Percentiles rank a stretch among this genome's conserved stretches.
Conservation (phyloP, 352 stramenopile genomes). For the Globisporangium iwayamae region DNA sequence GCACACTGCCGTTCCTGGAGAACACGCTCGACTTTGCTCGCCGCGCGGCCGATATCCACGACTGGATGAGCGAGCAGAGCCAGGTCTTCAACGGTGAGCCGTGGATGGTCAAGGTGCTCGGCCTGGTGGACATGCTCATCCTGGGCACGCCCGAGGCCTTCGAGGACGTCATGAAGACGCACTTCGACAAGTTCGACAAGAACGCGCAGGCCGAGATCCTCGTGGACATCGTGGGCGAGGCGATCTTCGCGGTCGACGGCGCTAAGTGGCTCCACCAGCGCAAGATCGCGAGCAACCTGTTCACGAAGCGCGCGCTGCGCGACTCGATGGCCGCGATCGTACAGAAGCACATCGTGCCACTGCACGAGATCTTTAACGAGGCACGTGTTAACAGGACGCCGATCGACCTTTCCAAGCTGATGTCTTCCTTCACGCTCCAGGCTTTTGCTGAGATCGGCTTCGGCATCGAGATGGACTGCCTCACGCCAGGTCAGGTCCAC, state of each 20-base stretch:
- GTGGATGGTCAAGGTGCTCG: constrained; percentile 13
- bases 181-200: constrained; percentile 76
- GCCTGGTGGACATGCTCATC: constrained; percentile 13
- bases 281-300: constrained; percentile 50
- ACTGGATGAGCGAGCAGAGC: constrained; percentile 17
- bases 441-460: constrained; percentile 58
- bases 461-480: constrained; percentile 39
- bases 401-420: constrained; percentile 36
- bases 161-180: constrained; percentile 46
- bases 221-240: constrained; percentile 25
- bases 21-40: constrained; percentile 20
- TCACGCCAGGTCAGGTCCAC: constrained; percentile 37
- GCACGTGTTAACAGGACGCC: constrained; percentile 14
- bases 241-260: constrained; percentile 52
- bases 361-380: constrained; percentile 26
- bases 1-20: constrained; percentile 21
- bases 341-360: constrained; percentile 24
- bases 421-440: constrained; percentile 44
- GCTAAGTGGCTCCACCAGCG: constrained; percentile 50
- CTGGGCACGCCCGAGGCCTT: constrained; percentile 21
- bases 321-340: constrained; percentile 47
- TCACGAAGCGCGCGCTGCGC: constrained; percentile 35
- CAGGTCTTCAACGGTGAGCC: constrained; percentile 15
- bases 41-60: constrained; percentile 14
- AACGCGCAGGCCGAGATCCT: constrained; percentile 5